Percentiles rank a stretch among this genome's conserved stretches.
phyloP scores from a whole-genome alignment of 495 filamentous ascomycete species.

The Aspergillus steynii region DNA sequence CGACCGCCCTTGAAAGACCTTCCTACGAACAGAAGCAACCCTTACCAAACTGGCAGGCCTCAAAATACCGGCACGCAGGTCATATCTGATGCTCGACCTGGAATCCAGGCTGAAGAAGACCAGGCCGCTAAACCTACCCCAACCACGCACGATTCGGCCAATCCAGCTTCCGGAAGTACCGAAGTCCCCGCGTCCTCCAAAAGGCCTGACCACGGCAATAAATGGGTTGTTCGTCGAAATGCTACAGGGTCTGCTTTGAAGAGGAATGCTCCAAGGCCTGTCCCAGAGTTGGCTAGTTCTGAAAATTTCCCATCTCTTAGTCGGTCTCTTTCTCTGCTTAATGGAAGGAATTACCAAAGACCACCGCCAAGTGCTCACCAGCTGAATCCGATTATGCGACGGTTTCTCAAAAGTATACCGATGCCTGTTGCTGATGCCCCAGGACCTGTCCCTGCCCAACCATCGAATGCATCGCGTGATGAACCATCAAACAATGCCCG shows the following conservation, averaged over 20 bases:
- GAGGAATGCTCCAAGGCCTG: slow-evolving; percentile 34
- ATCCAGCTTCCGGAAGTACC: background rate
- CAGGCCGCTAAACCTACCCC: background rate
- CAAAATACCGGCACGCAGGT: background rate
- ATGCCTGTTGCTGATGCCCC: background rate
- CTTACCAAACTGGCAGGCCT: background rate
- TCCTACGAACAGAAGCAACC: slow-evolving; percentile 14
- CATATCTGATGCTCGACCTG: background rate
- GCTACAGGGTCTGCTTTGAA: slow-evolving; percentile 35
- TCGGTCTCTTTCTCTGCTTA: slow-evolving; percentile 29
- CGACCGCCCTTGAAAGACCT: slow-evolving; percentile 24
- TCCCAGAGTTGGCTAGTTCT: slow-evolving; percentile 35
- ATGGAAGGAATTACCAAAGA: slow-evolving; percentile 24
- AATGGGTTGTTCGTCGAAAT: slow-evolving; percentile 41
- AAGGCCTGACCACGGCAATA: slow-evolving; percentile 22
- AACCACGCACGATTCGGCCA: background rate
- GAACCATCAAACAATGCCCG: slow-evolving; percentile 1
- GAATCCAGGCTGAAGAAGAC: background rate
- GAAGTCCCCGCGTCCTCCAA: background rate
- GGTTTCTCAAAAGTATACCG: slow-evolving; percentile 33
- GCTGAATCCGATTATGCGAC: slow-evolving; percentile 36
- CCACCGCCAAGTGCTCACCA: slow-evolving; percentile 11
- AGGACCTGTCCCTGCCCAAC: background rate
- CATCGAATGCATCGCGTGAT: slow-evolving; percentile 5
- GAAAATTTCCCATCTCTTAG: slow-evolving; percentile 23